Percentiles rank a stretch among this genome's conserved stretches.
These are phyloP conservation scores for Xylaria sp. DNA, from an alignment of 2,329 filamentous ascomycete species.

Conservation along the genomic window DNA sequence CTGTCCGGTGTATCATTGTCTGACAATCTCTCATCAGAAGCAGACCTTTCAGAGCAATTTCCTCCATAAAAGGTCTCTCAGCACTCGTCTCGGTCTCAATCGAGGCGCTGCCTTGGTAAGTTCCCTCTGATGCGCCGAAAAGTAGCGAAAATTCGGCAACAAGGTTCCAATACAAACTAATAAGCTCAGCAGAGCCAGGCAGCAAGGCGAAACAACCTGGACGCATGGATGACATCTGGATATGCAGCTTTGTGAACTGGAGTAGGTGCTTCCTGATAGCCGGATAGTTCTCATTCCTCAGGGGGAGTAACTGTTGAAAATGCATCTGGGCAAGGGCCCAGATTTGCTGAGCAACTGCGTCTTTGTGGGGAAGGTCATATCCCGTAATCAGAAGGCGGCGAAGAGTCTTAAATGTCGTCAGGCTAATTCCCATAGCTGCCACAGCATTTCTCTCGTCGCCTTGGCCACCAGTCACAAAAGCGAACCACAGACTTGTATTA, in stretches of 20 bases:
- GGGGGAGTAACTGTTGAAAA: slow-evolving; percentile 77
- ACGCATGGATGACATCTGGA: slow-evolving; percentile 83
- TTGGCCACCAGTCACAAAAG: slow-evolving; percentile 65
- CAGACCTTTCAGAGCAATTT: slow-evolving; percentile 83
- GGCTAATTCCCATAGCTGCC: slow-evolving; percentile 77
- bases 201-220: slow-evolving; percentile 85
- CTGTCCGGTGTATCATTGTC: slow-evolving; percentile 83
- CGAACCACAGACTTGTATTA: slow-evolving; percentile 76
- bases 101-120: slow-evolving; percentile 57
- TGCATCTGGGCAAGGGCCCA: slow-evolving; percentile 84
- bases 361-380: slow-evolving; percentile 85
- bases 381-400: slow-evolving; percentile 82
- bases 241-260: slow-evolving; percentile 90
- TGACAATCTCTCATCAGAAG: slow-evolving; percentile 84
- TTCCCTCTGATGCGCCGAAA: slow-evolving; percentile 71
- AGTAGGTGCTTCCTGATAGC: slow-evolving; percentile 82
- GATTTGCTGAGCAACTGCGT: slow-evolving; percentile 78
- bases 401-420: slow-evolving; percentile 81
- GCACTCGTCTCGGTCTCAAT: slow-evolving; percentile 60
- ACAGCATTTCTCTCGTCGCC: slow-evolving; percentile 68
- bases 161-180: slow-evolving; percentile 86
- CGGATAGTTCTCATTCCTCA: slow-evolving; percentile 55
- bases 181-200: slow-evolving; percentile 80
- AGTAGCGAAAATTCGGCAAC: slow-evolving; percentile 79
- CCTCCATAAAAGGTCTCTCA: slow-evolving; percentile 76